These are phyloP conservation scores for Leccinum obscurum DNA, from an alignment of 768 basidiomycete species.

Conservation along the genomic window DNA sequence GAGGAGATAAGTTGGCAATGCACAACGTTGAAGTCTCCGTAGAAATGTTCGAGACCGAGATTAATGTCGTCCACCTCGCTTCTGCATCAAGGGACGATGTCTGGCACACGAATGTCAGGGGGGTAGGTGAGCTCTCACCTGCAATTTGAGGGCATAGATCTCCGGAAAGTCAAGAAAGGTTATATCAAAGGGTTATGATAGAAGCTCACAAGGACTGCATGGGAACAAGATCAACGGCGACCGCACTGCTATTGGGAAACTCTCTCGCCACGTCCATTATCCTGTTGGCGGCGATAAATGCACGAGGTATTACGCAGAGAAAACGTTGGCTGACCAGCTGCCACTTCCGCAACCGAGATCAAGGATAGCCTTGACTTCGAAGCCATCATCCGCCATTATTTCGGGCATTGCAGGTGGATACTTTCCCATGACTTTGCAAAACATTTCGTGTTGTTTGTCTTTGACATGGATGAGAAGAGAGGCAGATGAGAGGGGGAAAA, in stretches of 20 bases:
- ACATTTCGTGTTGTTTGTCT: conserved; percentile 72
- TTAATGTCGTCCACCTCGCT: conserved; percentile 86
- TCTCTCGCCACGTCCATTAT: conserved; percentile 73
- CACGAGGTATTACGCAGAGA: not conserved
- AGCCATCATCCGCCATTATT: conserved; percentile 59
- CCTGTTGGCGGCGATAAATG: conserved; percentile 43
- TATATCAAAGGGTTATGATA: conserved; percentile 11
- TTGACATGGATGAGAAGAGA: conserved; percentile 14
- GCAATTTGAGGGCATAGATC: conserved; percentile 68
- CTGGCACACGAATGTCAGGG: conserved; percentile 3
- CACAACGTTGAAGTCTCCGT: conserved; percentile 74
- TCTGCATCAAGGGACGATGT: conserved; percentile 38
- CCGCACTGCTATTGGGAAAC: conserved; percentile 65
- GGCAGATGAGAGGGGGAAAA: conserved; percentile 1
- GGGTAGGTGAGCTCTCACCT: conserved; percentile 43
- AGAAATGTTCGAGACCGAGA: conserved; percentile 80
- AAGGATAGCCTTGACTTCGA: conserved; percentile 60
- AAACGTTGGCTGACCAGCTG: conserved; percentile 52
- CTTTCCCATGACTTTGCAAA: conserved; percentile 63
- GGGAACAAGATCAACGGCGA: conserved; percentile 79
- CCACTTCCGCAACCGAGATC: conserved; percentile 84
- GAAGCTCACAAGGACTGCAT: conserved; percentile 67
- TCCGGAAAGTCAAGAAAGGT: conserved; percentile 31
- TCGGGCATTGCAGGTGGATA: conserved; percentile 60
- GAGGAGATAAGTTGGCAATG: conserved; percentile 71